A percentile compares a stretch with the other conserved stretches of the same genome.
Conservation (phyloP, 345 rosid genomes). For the Salix purpurea region DNA sequence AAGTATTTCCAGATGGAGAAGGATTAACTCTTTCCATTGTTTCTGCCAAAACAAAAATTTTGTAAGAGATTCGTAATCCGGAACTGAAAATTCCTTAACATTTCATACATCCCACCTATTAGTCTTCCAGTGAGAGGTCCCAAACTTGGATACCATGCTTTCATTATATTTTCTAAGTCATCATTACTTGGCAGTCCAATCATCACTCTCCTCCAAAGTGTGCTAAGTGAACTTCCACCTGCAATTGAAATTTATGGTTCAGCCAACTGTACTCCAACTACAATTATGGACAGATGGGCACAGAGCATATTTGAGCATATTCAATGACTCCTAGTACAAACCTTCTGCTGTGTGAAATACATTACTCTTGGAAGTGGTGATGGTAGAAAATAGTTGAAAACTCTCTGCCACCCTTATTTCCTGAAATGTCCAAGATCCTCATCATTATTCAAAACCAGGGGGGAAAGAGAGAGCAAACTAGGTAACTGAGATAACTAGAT, state of each 20-base stretch:
- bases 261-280: background rate
- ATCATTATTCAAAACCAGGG: background rate
- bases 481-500: background rate
- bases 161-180: conserved; percentile 59
- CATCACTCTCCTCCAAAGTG: conserved; percentile 82
- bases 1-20: conserved; percentile 34
- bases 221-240: conserved; percentile 67
- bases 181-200: conserved; percentile 55
- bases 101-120: conserved; percentile 49
- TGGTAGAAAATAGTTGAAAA: conserved; percentile 80
- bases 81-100: conserved; percentile 10
- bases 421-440: conserved; percentile 36
- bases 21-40: conserved; percentile 53
- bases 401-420: conserved; percentile 75
- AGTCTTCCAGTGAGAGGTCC: conserved; percentile 55
- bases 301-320: background rate
- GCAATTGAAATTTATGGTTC: conserved; percentile 7
- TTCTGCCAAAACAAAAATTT: conserved; percentile 45
- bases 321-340: conserved; percentile 15
- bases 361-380: conserved; percentile 59
- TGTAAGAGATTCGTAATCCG: conserved; percentile 2
- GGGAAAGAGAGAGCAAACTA: background rate
- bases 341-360: conserved; percentile 45
- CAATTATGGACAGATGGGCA: background rate
- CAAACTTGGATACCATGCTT: conserved; percentile 61